Evolutionary conservation across 2,329 filamentous ascomycete species (phyloP).

Genomic region (Fusarium nygamai): DNA sequence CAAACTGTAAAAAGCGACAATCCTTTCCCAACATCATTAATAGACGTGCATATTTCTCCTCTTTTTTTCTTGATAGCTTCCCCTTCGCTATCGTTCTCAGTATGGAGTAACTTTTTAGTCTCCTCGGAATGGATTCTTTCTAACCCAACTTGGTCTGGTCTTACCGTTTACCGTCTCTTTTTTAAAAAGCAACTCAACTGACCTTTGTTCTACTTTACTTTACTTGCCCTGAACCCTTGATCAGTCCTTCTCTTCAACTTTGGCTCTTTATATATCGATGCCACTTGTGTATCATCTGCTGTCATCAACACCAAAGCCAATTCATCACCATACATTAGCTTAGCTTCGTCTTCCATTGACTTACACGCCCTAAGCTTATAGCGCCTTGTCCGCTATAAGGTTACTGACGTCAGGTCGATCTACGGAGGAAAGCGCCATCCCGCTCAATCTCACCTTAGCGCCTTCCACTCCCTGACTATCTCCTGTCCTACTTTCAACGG

Average conservation of each 20-base stretch:
- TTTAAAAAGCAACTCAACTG: not conserved
- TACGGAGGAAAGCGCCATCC: constrained; percentile 8
- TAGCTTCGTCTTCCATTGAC: not conserved
- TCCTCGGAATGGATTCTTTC: not conserved
- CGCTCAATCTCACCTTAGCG: constrained; percentile 21
- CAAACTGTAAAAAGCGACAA: not conserved
- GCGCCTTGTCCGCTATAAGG: constrained; percentile 1
- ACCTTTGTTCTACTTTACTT: not conserved
- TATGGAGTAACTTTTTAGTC: not conserved
- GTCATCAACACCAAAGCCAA: not conserved
- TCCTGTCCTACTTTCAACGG: not conserved
- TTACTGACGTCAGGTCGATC: constrained; percentile 27
- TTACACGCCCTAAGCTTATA: not conserved
- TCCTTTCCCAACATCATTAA: not conserved
- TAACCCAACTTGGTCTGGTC: constrained; percentile 4
- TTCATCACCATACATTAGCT: not conserved
- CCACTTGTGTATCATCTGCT: too few relatives aligned
- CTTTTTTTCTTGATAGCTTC: constrained; percentile 22
- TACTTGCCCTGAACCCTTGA: not conserved
- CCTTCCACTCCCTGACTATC: constrained; percentile 14
- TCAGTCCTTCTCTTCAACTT: not conserved
- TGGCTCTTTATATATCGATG: not conserved
- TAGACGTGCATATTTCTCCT: constrained; percentile 6
- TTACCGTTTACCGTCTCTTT: constrained; percentile 14
- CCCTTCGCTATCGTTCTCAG: not conserved